Evolutionary conservation across 768 basidiomycete genomes (phyloP), one percentile per base, ranked within the genome.

Genomic region (Boletus huronensis): DNA sequence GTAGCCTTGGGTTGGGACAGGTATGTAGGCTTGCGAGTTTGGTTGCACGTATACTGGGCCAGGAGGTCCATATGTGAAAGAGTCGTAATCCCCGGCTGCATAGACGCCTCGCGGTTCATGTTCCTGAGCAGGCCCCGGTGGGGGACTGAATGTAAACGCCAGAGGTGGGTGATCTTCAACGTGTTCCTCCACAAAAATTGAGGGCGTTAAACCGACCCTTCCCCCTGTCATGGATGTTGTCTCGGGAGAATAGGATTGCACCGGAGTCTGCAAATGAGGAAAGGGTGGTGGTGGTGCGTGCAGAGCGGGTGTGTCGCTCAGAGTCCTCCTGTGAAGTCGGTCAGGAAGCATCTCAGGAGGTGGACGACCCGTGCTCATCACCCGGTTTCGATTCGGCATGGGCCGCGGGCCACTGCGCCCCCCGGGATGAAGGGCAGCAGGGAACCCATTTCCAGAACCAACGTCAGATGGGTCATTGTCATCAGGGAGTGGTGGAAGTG

Each of bases 401-500:
- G 68, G 51, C 54, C 69, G 54, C 13, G 57, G 55, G 32, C 63
- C 56, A 21, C 47, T 45, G 36, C 63, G 57, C 10, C 66, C 61
- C 49, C 75, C 72, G 16, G 80, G 75, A 34, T 77, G 77, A n/a
- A 82, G 72, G 31, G 75, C 67, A 1, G 72, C 63, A 9, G 82
- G 79, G 13, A 77, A 55, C 7, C 50, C 58, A 16, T 63, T 57
- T 57, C 62, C 53, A 43, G 61, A 48, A 50, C 52, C 54, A 46
- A 66, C 45, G 17, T 67, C 67, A 17, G 64, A 54, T 69, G 29
- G 4, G 43, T 46, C 59, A 19, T 55, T 28, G 5, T 69, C 62
- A 13, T 69, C 70, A 0, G 76, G 77, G 23, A 77, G 62, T 17
- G 79, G 74, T 13, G 80, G 79, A 11, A 80, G 67, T 7, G 71